phyloP scores from a whole-genome alignment of 2,329 filamentous ascomycete genomes.

The Paramyrothecium roridum region DNA sequence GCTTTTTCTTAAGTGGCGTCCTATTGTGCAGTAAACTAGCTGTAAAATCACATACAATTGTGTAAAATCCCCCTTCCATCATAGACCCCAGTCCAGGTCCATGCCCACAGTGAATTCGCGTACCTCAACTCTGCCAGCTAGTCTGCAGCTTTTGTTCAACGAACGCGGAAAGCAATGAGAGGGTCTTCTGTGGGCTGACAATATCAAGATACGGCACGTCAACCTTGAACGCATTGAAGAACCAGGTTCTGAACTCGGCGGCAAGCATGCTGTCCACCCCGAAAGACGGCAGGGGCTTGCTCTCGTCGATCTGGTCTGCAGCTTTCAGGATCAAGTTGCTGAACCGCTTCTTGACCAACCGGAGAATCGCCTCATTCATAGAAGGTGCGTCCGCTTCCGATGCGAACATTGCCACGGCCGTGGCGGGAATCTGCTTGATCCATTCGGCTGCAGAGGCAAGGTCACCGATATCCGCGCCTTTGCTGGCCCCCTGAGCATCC shows the following conservation, averaged over 20 bases:
- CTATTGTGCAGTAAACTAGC: too few relatives aligned
- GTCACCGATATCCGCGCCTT: neutral
- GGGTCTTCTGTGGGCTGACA: neutral
- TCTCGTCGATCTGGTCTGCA: conserved; percentile 16
- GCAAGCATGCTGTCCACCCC: conserved; percentile 37
- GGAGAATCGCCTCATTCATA: neutral
- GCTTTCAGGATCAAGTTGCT: conserved; percentile 15
- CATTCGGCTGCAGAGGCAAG: neutral
- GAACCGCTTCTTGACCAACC: conserved; percentile 1
- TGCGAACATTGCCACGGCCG: neutral
- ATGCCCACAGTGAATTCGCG: too few relatives aligned
- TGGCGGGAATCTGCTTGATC: neutral
- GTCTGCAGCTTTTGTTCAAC: neutral
- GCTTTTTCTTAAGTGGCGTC: too few relatives aligned
- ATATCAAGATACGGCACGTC: conserved; percentile 26
- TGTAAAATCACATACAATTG: too few relatives aligned
- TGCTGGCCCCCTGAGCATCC: neutral
- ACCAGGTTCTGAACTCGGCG: conserved; percentile 31
- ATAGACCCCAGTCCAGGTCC: too few relatives aligned
- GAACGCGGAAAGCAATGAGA: neutral
- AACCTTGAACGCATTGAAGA: conserved; percentile 24
- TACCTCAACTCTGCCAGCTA: neutral
- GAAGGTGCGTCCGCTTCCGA: neutral
- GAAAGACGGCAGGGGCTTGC: conserved; percentile 21
- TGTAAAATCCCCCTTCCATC: too few relatives aligned